Evolutionary conservation across 768 basidiomycete genomes (phyloP).

Genomic region (Tulasnella sp.): DNA sequence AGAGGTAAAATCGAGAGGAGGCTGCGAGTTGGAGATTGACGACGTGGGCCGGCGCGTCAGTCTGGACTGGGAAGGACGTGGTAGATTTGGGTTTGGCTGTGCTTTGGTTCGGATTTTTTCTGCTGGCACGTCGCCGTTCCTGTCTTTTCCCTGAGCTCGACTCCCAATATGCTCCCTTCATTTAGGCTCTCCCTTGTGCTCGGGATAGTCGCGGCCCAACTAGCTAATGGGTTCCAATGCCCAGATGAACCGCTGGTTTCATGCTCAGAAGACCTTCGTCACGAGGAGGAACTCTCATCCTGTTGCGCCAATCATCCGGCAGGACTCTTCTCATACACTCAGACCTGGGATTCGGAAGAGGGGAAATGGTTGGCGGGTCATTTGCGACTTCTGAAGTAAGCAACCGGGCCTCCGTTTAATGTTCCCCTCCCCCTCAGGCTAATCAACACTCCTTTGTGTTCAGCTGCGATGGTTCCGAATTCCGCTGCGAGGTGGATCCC

Average conservation of each 20-base stretch:
- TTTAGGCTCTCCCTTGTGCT: neutral
- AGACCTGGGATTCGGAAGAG: neutral
- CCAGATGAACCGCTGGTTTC: neutral
- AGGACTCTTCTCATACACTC: conserved; percentile 4
- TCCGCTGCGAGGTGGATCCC: neutral
- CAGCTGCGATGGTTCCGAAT: conserved; percentile 10
- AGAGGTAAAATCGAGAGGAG: neutral
- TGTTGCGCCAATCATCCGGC: neutral
- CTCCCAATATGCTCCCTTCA: neutral
- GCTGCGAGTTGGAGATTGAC: neutral
- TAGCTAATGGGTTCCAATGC: neutral
- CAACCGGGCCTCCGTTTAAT: neutral
- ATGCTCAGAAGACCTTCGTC: neutral
- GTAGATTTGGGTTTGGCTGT: conserved; percentile 6
- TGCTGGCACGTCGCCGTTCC: neutral
- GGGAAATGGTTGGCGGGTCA: neutral
- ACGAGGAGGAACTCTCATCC: neutral
- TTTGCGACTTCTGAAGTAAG: conserved; percentile 9
- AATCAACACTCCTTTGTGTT: neutral
- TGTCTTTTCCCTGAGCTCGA: neutral
- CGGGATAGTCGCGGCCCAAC: neutral
- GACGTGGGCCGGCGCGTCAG: conserved; percentile 2
- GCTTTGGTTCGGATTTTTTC: neutral
- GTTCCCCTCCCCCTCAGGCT: neutral
- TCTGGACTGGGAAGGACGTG: neutral